Evolutionary conservation across 352 stramenopile genomes (phyloP).

Genomic region (Globisporangium spinosum): DNA sequence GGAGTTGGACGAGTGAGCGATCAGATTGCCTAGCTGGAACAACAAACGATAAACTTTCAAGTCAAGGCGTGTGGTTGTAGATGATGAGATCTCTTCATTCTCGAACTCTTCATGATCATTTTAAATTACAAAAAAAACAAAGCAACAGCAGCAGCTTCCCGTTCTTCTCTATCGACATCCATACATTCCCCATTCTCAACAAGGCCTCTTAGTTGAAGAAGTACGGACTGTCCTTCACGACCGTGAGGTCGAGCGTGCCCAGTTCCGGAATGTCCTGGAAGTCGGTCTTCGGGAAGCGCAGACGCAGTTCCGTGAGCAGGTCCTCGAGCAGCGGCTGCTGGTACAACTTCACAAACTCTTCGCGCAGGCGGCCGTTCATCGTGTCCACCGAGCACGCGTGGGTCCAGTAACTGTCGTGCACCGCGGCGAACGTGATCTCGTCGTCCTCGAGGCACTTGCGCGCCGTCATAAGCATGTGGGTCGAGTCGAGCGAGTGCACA

Average conservation of each 20-base stretch:
- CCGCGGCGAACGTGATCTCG: conserved; percentile 93
- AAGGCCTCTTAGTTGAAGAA: background rate
- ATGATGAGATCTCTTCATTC: background rate
- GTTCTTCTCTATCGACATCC: background rate
- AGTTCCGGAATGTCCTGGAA: background rate
- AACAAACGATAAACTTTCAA: too few relatives aligned
- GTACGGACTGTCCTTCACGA: background rate
- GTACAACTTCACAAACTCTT: background rate
- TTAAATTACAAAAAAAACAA: conserved; percentile 3
- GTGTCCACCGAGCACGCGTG: background rate
- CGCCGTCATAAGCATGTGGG: conserved; percentile 99
- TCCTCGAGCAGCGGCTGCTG: background rate
- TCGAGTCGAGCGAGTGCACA: conserved; percentile 93
- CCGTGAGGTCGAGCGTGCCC: background rate
- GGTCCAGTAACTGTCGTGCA: conserved; percentile 95
- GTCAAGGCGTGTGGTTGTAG: background rate
- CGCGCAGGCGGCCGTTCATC: background rate
- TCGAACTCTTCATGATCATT: background rate
- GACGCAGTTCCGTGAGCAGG: background rate
- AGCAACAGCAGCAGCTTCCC: background rate
- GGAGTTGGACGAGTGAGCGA: too few relatives aligned
- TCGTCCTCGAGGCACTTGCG: conserved; percentile 91
- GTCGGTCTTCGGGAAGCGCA: background rate
- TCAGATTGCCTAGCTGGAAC: too few relatives aligned
- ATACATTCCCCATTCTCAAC: background rate